phyloP scores from a whole-genome alignment of 2,329 filamentous ascomycete genomes.

The Ascochyta koolunga region DNA sequence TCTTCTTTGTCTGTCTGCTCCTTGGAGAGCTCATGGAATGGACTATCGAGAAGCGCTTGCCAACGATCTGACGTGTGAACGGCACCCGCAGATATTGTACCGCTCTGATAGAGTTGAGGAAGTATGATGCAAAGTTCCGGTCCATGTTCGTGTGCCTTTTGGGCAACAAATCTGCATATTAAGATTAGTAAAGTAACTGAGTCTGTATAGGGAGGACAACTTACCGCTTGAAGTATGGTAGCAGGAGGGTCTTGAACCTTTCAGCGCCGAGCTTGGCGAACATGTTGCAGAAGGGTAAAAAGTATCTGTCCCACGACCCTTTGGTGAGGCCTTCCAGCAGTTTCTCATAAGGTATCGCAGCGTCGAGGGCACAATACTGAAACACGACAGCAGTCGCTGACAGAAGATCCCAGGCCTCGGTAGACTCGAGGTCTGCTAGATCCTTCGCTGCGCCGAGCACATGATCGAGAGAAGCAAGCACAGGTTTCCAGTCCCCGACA shows the following conservation, averaged over 20 bases:
- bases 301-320: conserved; percentile 71
- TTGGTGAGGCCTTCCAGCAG: conserved; percentile 69
- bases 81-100: conserved; percentile 22
- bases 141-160: conserved; percentile 42
- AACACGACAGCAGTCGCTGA: conserved; percentile 67
- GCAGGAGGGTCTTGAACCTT: conserved; percentile 78
- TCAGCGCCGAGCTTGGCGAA: conserved; percentile 75
- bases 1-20: conserved; percentile 11
- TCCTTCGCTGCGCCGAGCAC: conserved; percentile 45
- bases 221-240: conserved; percentile 80
- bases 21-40: conserved; percentile 64
- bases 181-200: conserved; percentile 29
- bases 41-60: conserved; percentile 63
- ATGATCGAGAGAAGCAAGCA: conserved; percentile 57
- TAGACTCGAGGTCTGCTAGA: conserved; percentile 37
- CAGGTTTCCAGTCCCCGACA: conserved; percentile 71
- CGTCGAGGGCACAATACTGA: conserved; percentile 78
- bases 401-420: conserved; percentile 47
- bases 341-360: conserved; percentile 72
- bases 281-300: conserved; percentile 83
- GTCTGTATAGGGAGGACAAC: neutral
- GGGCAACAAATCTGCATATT: conserved; percentile 68
- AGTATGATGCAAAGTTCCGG: conserved; percentile 39
- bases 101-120: conserved; percentile 35
- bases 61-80: conserved; percentile 36